phyloP scores from a whole-genome alignment of 352 stramenopile genomes.

The Detonula confervacea region DNA sequence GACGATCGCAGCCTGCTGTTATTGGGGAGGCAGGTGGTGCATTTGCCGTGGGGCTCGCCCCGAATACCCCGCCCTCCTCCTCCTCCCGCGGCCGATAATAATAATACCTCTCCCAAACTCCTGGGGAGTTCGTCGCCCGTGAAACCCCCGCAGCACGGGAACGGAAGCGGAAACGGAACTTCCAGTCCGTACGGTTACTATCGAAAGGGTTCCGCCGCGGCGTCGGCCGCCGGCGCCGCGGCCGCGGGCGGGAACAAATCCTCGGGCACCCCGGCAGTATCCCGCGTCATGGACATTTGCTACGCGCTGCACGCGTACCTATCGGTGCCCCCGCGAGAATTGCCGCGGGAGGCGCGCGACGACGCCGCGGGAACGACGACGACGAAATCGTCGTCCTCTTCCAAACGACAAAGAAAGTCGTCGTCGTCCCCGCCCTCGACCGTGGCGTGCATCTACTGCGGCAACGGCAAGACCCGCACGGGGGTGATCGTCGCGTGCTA shows the following conservation, averaged over 20 bases:
- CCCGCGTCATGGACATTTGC: constrained; percentile 89
- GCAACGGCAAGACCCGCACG: constrained; percentile 92
- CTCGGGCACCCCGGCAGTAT: constrained; percentile 52
- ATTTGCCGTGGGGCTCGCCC: constrained; percentile 69
- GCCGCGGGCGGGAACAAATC: constrained; percentile 18
- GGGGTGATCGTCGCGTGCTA: constrained; percentile 93
- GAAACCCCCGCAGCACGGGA: no score
- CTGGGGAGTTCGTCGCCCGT: no score
- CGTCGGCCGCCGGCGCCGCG: neutral
- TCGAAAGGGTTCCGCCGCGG: neutral
- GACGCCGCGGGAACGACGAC: neutral
- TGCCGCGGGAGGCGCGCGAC: constrained; percentile 5
- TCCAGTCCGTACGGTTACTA: constrained; percentile 6
- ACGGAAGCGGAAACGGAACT: neutral
- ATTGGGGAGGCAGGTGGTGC: constrained; percentile 68
- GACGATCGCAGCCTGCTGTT: constrained; percentile 65
- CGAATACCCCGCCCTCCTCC: constrained; percentile 25
- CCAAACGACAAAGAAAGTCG: neutral
- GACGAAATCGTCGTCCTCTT: neutral
- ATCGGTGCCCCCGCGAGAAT: constrained; percentile 85
- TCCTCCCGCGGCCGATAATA: constrained; percentile 11
- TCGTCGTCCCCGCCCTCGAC: constrained; percentile 7
- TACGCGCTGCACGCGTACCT: constrained; percentile 93
- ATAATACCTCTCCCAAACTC: neutral
- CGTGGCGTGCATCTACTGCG: constrained; percentile 90